phyloP scores from a whole-genome alignment of 805 yeast genomes.

The Wickerhamiella parazyma region DNA sequence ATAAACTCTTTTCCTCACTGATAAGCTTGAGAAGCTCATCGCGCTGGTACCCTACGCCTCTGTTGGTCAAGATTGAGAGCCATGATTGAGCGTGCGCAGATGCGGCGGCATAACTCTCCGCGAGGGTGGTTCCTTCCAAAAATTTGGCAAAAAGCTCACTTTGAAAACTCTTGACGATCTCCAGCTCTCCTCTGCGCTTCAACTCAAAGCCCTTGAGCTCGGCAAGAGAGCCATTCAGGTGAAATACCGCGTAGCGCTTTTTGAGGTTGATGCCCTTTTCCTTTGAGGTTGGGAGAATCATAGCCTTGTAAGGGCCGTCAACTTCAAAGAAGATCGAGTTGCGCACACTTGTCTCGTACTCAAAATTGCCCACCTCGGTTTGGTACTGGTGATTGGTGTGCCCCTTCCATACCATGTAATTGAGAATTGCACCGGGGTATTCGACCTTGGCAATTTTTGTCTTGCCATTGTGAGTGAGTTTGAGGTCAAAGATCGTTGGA shows the following conservation, averaged over 20 bases:
- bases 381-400: conserved; percentile 95
- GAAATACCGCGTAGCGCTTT: conserved; percentile 94
- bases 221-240: conserved; percentile 84
- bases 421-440: conserved; percentile 93
- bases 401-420: conserved; percentile 76
- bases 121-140: conserved; percentile 68
- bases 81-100: conserved; percentile 90
- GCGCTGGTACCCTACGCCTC: conserved; percentile 51
- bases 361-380: conserved; percentile 57
- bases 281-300: conserved; percentile 92
- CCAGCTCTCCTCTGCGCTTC: conserved; percentile 92
- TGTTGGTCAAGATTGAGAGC: conserved; percentile 83
- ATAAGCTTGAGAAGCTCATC: conserved; percentile 76
- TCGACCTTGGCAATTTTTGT: conserved; percentile 70
- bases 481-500: conserved; percentile 49
- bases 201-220: conserved; percentile 94
- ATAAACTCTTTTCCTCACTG: conserved; percentile 94
- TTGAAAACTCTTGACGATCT: conserved; percentile 86
- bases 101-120: conserved; percentile 73
- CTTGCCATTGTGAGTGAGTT: neutral
- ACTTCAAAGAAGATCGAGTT: conserved; percentile 95
- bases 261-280: conserved; percentile 96
- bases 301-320: conserved; percentile 96
- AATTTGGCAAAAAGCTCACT: conserved; percentile 86
- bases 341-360: conserved; percentile 69